Conservation (phyloP, 257 asterid species). For the Schizonepeta tenuifolia region DNA sequence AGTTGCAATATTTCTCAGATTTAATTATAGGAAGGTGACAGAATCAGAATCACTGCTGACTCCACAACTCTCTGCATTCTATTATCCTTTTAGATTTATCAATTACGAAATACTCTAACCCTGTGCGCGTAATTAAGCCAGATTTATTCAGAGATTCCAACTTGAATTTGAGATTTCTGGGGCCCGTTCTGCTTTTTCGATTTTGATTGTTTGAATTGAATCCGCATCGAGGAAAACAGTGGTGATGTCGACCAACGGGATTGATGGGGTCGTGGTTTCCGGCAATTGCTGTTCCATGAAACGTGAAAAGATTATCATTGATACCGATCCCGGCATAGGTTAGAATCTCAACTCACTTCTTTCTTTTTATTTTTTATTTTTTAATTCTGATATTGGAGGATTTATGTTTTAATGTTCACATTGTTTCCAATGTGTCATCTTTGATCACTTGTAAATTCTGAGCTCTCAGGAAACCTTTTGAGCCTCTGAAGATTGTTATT, state of each 20-base stretch:
- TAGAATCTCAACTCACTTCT: conserved; percentile 22
- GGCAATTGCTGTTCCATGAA: conserved; percentile 30
- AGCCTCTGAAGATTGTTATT: background rate
- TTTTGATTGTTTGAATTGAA: conserved; percentile 19
- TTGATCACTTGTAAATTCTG: conserved; percentile 4
- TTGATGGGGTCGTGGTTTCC: conserved; percentile 35
- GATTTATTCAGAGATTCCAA: conserved; percentile 11
- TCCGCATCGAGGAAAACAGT: conserved; percentile 24
- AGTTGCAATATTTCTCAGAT: background rate
- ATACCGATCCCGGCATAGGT: conserved; percentile 79
- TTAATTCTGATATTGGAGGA: background rate
- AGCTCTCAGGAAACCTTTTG: background rate
- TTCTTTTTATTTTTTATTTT: background rate
- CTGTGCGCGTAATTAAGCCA: background rate
- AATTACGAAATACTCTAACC: background rate
- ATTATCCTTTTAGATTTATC: background rate
- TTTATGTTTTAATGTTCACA: background rate
- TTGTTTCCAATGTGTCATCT: conserved; percentile 24
- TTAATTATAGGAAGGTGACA: background rate
- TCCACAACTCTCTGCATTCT: conserved; percentile 30
- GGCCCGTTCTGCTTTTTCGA: no score
- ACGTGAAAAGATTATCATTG: conserved; percentile 56
- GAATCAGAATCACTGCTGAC: conserved; percentile 35
- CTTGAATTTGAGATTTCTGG: conserved; percentile 19
- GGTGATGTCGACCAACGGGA: conserved; percentile 51